A percentile compares a stretch with the other conserved stretches of the same genome.
Conservation (phyloP, 164 flowering plant genomes). For the Akebia trifoliata region DNA sequence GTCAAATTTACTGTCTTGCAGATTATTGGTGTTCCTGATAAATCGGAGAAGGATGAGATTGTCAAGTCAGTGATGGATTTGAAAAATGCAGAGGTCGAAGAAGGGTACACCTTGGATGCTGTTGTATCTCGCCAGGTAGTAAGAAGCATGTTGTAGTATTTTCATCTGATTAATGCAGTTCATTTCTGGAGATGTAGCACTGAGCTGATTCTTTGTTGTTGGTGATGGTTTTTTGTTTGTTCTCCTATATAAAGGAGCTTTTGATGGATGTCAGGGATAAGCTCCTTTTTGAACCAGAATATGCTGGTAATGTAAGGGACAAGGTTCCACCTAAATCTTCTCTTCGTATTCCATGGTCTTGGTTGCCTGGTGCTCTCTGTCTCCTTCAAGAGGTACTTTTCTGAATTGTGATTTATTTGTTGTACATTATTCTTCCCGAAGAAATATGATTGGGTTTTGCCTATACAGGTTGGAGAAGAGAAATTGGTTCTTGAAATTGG, state of each 20-base stretch:
- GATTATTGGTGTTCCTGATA: slow-evolving; percentile 71
- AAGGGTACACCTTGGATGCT: slow-evolving; percentile 80
- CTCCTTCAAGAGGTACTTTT: slow-evolving; percentile 87
- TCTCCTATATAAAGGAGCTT: slow-evolving; percentile 48
- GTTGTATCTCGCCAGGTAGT: slow-evolving; percentile 71
- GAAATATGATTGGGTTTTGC: neutral
- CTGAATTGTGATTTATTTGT: neutral
- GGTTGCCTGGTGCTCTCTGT: slow-evolving; percentile 95
- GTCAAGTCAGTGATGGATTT: slow-evolving; percentile 84
- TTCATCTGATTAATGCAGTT: slow-evolving; percentile 1
- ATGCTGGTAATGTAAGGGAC: slow-evolving; percentile 83
- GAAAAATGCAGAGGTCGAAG: slow-evolving; percentile 71
- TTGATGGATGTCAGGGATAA: slow-evolving; percentile 93
- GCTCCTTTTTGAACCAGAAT: slow-evolving; percentile 93
- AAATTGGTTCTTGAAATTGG: slow-evolving; percentile 82
- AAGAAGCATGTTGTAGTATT: neutral
- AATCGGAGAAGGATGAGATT: slow-evolving; percentile 88
- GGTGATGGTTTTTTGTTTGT: slow-evolving; percentile 5
- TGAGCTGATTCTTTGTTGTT: neutral
- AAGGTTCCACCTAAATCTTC: slow-evolving; percentile 80
- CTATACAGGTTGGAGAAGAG: slow-evolving; percentile 80
- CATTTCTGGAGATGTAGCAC: neutral
- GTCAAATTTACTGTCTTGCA: too few species aligned
- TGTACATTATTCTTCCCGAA: neutral
- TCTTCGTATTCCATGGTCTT: slow-evolving; percentile 80